Evolutionary conservation across 768 basidiomycete genomes (phyloP).

Genomic region (Termitomyces heimii): DNA sequence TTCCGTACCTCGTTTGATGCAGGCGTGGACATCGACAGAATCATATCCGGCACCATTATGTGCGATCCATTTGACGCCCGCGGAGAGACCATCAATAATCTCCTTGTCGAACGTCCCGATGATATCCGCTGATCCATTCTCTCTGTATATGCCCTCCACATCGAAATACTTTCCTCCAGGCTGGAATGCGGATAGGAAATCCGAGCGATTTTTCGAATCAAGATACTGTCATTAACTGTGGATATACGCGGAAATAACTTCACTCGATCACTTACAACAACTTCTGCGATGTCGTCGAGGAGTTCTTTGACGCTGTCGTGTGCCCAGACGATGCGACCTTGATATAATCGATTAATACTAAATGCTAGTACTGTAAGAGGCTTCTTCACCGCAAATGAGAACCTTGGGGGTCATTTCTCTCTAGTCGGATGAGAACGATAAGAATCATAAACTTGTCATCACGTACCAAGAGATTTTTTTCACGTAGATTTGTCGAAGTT

Average conservation of each 20-base stretch:
- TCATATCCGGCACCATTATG: slow-evolving; percentile 95
- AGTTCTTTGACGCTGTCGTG: slow-evolving; percentile 64
- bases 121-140: slow-evolving; percentile 56
- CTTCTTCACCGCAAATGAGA: slow-evolving; percentile 21
- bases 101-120: slow-evolving; percentile 82
- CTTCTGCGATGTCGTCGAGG: slow-evolving; percentile 62
- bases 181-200: slow-evolving; percentile 61
- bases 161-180: slow-evolving; percentile 70
- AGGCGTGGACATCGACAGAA: slow-evolving; percentile 72
- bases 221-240: slow-evolving; percentile 23
- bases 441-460: neutral
- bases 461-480: neutral
- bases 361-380: neutral
- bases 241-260: neutral
- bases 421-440: neutral
- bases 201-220: slow-evolving; percentile 56
- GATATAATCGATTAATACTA: neutral
- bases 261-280: slow-evolving; percentile 54
- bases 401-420: slow-evolving; percentile 20
- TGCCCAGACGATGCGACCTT: slow-evolving; percentile 77
- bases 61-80: slow-evolving; percentile 76
- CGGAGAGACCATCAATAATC: slow-evolving; percentile 62
- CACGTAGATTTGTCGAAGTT: neutral
- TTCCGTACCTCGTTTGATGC: slow-evolving; percentile 57
- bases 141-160: slow-evolving; percentile 72